Percentiles rank a stretch among this genome's conserved stretches.
These are phyloP conservation scores for Sporobolomyces phaffii DNA, from an alignment of 768 basidiomycete species.

Conservation along the genomic window DNA sequence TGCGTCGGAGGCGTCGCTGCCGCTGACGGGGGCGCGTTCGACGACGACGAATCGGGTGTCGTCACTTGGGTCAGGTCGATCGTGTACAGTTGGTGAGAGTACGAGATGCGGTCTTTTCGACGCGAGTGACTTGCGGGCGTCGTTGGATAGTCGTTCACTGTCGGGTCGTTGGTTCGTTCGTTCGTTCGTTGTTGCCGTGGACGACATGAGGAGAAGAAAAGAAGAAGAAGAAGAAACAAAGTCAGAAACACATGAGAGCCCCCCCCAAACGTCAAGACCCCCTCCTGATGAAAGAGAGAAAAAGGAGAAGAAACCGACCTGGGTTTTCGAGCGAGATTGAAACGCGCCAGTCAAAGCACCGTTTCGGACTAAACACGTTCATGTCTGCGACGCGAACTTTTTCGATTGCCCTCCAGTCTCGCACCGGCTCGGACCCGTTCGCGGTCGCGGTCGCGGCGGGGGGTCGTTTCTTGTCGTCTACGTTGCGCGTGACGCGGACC, in stretches of 20 bases:
- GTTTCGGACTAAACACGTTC: slow-evolving; percentile 77
- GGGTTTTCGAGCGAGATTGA: slow-evolving; percentile 89
- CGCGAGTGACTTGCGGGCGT: slow-evolving; percentile 30
- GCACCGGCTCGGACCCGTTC: slow-evolving; percentile 47
- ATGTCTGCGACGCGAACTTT: slow-evolving; percentile 81
- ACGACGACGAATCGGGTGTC: not conserved
- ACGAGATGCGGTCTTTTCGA: slow-evolving; percentile 87
- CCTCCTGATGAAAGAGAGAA: not conserved
- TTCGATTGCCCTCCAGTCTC: slow-evolving; percentile 59
- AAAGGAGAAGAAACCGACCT: slow-evolving; percentile 52
- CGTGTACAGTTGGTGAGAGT: slow-evolving; percentile 83
- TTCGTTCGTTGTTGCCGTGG: too few relatives aligned
- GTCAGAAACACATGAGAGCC: not conserved
- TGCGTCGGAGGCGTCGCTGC: slow-evolving; percentile 50
- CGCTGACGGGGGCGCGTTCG: not conserved
- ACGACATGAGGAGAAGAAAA: too few relatives aligned
- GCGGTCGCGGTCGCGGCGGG: too few relatives aligned
- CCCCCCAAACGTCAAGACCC: not conserved
- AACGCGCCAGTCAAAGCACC: slow-evolving; percentile 81
- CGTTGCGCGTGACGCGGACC: slow-evolving; percentile 76
- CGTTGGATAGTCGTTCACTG: not conserved
- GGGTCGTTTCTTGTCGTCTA: slow-evolving; percentile 49
- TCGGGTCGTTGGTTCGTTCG: too few relatives aligned
- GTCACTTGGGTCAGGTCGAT: slow-evolving; percentile 91
- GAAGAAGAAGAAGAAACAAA: too few relatives aligned